Percentiles rank a stretch among this genome's conserved stretches.
Conservation (phyloP, 352 stramenopile species). For the Thalassiosira mediterranea region DNA sequence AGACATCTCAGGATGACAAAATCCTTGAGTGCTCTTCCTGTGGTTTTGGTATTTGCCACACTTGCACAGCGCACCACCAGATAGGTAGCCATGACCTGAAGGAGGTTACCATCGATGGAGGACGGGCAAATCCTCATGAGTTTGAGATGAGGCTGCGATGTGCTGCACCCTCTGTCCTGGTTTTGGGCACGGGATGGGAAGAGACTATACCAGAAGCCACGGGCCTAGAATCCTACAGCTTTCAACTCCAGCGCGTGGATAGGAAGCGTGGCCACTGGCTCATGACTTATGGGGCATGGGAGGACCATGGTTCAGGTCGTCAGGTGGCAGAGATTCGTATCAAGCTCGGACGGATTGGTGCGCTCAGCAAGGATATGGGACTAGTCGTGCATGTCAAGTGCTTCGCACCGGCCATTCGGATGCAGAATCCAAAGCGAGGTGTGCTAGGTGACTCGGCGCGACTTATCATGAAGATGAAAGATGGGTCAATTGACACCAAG, state of each 20-base stretch:
- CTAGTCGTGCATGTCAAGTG: slow-evolving; percentile 55
- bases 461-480: slow-evolving; percentile 39
- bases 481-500: slow-evolving; percentile 17
- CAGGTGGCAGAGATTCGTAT: slow-evolving; percentile 68
- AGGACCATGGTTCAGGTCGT: slow-evolving; percentile 56
- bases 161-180: slow-evolving; percentile 36
- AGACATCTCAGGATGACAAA: slow-evolving; percentile 35
- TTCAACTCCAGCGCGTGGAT: slow-evolving; percentile 60
- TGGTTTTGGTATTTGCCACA: slow-evolving; percentile 55
- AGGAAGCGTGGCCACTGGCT: slow-evolving; percentile 55
- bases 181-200: slow-evolving; percentile 49
- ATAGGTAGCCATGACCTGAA: slow-evolving; percentile 46
- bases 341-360: slow-evolving; percentile 38
- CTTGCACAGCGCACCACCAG: slow-evolving; percentile 46
- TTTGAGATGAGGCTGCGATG: slow-evolving; percentile 66
- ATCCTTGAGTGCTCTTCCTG: slow-evolving; percentile 58
- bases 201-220: slow-evolving; percentile 38
- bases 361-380: slow-evolving; percentile 39
- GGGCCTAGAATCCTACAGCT: slow-evolving; percentile 60
- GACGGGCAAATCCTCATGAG: slow-evolving; percentile 30
- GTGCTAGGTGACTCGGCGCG: slow-evolving; percentile 44
- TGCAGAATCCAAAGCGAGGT: slow-evolving; percentile 57
- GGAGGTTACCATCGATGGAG: slow-evolving; percentile 23
- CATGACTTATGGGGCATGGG: slow-evolving; percentile 60
- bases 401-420: slow-evolving; percentile 61